Conservation (phyloP, 331 rosid genomes). For the Malus hybrid region DNA sequence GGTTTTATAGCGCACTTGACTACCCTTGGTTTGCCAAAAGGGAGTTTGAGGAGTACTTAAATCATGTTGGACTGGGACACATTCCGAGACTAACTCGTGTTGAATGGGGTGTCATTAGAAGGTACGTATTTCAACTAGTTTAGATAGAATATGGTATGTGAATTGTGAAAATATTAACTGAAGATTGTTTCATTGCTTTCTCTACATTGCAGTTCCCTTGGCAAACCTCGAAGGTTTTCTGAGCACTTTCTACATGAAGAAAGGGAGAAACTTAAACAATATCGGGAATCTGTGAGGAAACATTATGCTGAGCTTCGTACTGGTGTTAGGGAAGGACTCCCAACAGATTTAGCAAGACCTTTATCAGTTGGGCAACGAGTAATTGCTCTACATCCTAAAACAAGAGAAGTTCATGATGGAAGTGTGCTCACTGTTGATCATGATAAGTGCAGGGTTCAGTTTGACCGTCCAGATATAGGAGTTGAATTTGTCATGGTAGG, state of each 20-base stretch:
- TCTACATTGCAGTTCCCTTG: constrained; percentile 74
- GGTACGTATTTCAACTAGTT: constrained; percentile 29
- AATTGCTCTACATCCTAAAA: constrained; percentile 78
- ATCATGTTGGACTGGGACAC: constrained; percentile 86
- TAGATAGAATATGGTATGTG: not conserved
- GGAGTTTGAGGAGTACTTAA: constrained; percentile 86
- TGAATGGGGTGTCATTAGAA: constrained; percentile 83
- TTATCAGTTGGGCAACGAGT: constrained; percentile 83
- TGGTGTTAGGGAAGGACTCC: constrained; percentile 77
- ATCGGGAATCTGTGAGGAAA: constrained; percentile 76
- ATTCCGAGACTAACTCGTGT: constrained; percentile 76
- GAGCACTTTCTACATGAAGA: constrained; percentile 64
- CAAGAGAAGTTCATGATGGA: constrained; percentile 85
- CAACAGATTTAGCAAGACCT: constrained; percentile 86
- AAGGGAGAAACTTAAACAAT: constrained; percentile 70
- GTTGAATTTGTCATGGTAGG: constrained; percentile 79
- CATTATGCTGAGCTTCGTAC: constrained; percentile 62
- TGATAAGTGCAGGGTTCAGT: constrained; percentile 78
- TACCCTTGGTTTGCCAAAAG: constrained; percentile 89
- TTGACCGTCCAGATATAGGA: constrained; percentile 73
- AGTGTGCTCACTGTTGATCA: constrained; percentile 82
- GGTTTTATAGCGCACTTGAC: constrained; percentile 91
- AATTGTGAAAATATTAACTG: not conserved
- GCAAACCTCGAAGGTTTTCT: constrained; percentile 93
- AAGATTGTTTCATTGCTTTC: not conserved